phyloP scores from a whole-genome alignment of 208 protist genomes.

The Angomonas deanei region DNA sequence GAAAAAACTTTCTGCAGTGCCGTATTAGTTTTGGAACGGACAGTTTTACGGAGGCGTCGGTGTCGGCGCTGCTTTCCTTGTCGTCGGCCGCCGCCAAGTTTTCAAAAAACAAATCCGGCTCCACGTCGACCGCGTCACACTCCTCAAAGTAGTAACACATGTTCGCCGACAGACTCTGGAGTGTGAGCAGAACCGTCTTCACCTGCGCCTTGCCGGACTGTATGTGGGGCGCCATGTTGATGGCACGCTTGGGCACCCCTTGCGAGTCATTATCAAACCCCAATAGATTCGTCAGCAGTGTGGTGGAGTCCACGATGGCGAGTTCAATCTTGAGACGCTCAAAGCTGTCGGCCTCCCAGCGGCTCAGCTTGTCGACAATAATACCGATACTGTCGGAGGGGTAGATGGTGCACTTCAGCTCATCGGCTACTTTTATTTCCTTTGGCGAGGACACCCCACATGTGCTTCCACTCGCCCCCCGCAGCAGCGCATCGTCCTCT shows the following conservation, averaged over 20 bases:
- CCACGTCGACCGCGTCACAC: not conserved
- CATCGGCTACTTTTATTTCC: constrained; percentile 50
- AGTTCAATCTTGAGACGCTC: constrained; percentile 72
- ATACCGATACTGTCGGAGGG: constrained; percentile 65
- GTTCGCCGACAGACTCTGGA: constrained; percentile 52
- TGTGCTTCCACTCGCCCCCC: constrained; percentile 43
- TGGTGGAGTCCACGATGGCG: constrained; percentile 60
- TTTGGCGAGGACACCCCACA: constrained; percentile 41
- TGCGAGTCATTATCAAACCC: constrained; percentile 23
- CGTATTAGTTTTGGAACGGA: constrained; percentile 21
- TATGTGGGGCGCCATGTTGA: constrained; percentile 49
- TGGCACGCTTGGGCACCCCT: constrained; percentile 1
- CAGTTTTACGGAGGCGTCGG: constrained; percentile 6
- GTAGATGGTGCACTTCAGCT: constrained; percentile 68
- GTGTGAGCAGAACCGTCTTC: constrained; percentile 41
- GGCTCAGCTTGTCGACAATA: constrained; percentile 60
- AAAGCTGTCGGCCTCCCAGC: constrained; percentile 79
- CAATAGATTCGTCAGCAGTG: constrained; percentile 51
- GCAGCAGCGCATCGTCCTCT: not conserved
- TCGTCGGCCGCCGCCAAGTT: not conserved
- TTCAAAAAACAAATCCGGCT: not conserved
- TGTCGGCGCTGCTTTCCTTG: not conserved
- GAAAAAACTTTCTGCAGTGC: constrained; percentile 28
- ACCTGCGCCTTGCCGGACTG: constrained; percentile 20
- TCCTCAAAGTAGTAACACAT: constrained; percentile 39